Base-by-base conservation (phyloP, 208 protist species). In the Phytomonas serpens region DNA sequence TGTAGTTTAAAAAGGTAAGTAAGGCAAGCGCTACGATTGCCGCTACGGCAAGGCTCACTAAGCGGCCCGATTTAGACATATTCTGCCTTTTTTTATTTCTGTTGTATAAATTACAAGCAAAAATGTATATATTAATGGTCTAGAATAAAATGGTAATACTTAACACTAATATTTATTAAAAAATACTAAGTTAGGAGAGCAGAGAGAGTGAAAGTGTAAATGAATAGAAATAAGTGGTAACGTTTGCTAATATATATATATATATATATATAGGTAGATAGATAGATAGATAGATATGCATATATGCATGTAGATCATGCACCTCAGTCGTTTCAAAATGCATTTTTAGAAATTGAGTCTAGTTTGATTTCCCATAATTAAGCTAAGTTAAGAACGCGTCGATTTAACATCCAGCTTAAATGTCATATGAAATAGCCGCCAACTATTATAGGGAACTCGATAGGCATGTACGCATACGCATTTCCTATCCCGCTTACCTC, bases 241-340 rank as follows among this genome's bases (percentile, higher is more conserved):
- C 6, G 6, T 30, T 31, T 10, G 29, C 64, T 29, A 31, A 68
- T 61, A 63, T 1, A 68, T 68, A 57, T 57, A 61, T 6, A 63
- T 34, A 63, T 68, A 68, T 63, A 68, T 63, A 61, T 57, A 68
- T 68, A 36, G 34, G 6, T 36, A 36, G 34, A 7, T 36, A 2
- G 6, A 36, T 7, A 36, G 34, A 36, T 7, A 36, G 34, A 36
- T 36, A 6, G 4, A 36, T 36, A 36, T 6, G 6, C 6, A 36
- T 36, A 36, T 36, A 36, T 6, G 34, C 2, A 36, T 36, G 34
- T 36, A 36, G 34, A 36, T 9, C 19, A 57, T 27, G 7, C 47
- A 57, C 11, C 47, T 27, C 27, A 27, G 23, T 27, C 19, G 13
- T 27, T 57, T 57, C 10, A 57, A 57, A 57, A 57, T 57, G 23